phyloP scores from a whole-genome alignment of 148 eudicot species.

The Chenopodium suecicum region DNA sequence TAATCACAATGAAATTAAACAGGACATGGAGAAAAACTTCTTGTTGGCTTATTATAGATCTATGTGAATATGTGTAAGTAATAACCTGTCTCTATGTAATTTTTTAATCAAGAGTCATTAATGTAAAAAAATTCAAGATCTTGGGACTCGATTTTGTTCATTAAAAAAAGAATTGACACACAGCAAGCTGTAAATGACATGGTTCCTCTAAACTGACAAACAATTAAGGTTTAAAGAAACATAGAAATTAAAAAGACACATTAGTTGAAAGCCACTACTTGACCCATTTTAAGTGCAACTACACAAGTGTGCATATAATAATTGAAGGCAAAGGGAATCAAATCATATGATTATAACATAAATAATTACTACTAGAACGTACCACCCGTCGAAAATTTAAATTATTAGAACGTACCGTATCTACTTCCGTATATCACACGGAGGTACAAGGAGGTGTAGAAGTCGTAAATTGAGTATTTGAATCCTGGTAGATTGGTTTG shows the following conservation, averaged over 20 bases:
- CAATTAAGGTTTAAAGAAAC: neutral
- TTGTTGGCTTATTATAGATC: no score
- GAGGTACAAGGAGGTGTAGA: constrained; percentile 24
- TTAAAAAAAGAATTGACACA: neutral
- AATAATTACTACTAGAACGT: neutral
- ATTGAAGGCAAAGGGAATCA: constrained; percentile 2
- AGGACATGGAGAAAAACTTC: no score
- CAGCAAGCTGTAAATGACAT: neutral
- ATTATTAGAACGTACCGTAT: constrained; percentile 31
- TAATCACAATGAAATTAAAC: no score
- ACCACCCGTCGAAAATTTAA: constrained; percentile 20
- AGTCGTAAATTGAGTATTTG: constrained; percentile 41
- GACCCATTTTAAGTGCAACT: constrained; percentile 12
- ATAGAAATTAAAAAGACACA: neutral
- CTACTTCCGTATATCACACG: constrained; percentile 26
- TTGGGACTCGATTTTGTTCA: neutral
- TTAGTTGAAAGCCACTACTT: neutral
- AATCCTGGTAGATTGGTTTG: constrained; percentile 34
- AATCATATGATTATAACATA: neutral
- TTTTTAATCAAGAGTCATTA: neutral
- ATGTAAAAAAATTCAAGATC: neutral
- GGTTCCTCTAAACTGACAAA: neutral
- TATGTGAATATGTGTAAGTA: neutral
- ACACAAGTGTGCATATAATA: neutral
- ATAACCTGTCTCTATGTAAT: neutral